Conservation (phyloP, 2,329 filamentous ascomycete species). For the Ophiocordyceps sinensis region DNA sequence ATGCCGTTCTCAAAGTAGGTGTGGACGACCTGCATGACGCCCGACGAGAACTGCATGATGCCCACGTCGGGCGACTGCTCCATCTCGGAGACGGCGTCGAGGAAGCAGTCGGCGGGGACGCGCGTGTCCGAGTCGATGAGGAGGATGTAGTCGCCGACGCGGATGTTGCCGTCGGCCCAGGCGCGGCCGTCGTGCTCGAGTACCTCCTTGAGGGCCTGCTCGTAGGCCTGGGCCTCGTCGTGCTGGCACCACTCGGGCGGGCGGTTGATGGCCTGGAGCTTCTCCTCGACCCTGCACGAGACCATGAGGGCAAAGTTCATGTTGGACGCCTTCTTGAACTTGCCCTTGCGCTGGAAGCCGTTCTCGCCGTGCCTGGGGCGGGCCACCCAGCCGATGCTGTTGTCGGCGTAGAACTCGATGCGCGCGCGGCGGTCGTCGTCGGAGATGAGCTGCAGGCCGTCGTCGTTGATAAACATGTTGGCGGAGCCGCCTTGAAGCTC, state of each 20-base stretch:
- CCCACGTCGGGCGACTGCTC: conserved; percentile 65
- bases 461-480: conserved; percentile 65
- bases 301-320: conserved; percentile 60
- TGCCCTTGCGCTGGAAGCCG: conserved; percentile 47
- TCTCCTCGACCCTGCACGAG: conserved; percentile 57
- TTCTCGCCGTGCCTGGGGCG: conserved; percentile 49
- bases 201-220: conserved; percentile 48
- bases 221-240: conserved; percentile 53
- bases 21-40: conserved; percentile 65
- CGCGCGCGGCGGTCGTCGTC: conserved; percentile 47
- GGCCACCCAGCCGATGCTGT: conserved; percentile 56
- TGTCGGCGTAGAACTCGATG: conserved; percentile 54
- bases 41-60: conserved; percentile 64
- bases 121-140: conserved; percentile 69
- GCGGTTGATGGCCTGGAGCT: conserved; percentile 42
- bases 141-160: conserved; percentile 66
- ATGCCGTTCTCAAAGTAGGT: conserved; percentile 60
- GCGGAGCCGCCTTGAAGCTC: conserved; percentile 65
- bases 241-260: conserved; percentile 49
- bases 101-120: conserved; percentile 61
- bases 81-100: conserved; percentile 72
- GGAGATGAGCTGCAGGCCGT: conserved; percentile 53
- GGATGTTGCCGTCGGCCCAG: conserved; percentile 76
- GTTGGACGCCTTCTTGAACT: conserved; percentile 59
- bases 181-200: conserved; percentile 55